Conservation (phyloP, 2,329 filamentous ascomycete genomes). For the Tolypocladium cylindrosporum region DNA sequence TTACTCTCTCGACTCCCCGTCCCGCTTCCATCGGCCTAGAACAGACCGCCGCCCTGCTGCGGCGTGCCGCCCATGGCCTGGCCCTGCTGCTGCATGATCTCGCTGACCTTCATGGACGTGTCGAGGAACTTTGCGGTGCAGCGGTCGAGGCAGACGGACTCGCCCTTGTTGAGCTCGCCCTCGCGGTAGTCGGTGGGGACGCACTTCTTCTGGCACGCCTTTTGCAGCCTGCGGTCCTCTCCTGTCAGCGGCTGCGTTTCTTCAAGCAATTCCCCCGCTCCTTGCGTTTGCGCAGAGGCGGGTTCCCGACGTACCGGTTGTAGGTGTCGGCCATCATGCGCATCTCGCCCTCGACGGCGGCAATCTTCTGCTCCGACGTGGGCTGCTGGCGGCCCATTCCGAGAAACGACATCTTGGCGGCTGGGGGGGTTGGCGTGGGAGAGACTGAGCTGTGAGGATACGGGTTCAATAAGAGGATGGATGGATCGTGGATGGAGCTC, state of each 20-base stretch:
- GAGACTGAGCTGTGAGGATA: background rate
- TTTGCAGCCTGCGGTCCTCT: conserved; percentile 53
- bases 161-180: conserved; percentile 95
- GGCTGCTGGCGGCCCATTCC: conserved; percentile 61
- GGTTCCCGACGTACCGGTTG: conserved; percentile 58
- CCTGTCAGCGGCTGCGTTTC: background rate
- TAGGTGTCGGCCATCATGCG: conserved; percentile 98
- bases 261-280: no score
- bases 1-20: background rate
- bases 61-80: conserved; percentile 46
- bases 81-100: conserved; percentile 89
- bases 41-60: conserved; percentile 22
- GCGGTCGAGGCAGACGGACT: conserved; percentile 94
- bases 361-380: conserved; percentile 93
- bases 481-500: background rate
- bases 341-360: conserved; percentile 91
- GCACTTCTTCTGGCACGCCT: conserved; percentile 90
- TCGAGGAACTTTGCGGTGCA: conserved; percentile 98
- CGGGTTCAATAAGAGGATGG: background rate
- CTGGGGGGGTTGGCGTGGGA: background rate
- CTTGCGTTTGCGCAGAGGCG: background rate
- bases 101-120: conserved; percentile 93
- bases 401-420: conserved; percentile 31
- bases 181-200: conserved; percentile 89
- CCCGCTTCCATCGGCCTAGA: conserved; percentile 8